A percentile compares a stretch with the other conserved stretches of the same genome.
These are phyloP conservation scores for Beauveria sp. DNA, from an alignment of 2,329 filamentous ascomycete species.

Conservation along the genomic window DNA sequence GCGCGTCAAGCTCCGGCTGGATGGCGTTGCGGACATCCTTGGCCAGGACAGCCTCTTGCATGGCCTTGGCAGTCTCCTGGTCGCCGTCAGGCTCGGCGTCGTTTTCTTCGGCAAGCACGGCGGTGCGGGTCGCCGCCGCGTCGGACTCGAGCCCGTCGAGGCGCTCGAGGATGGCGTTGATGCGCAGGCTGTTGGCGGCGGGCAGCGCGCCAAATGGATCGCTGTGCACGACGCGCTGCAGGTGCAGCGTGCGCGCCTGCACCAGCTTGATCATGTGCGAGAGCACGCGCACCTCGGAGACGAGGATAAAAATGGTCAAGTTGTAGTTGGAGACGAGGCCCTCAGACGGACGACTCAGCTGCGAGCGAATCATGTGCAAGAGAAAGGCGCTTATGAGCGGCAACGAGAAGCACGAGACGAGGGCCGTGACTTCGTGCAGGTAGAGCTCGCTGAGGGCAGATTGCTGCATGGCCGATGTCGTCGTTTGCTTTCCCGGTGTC, in stretches of 20 bases:
- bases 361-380: slow-evolving; percentile 70
- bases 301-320: slow-evolving; percentile 80
- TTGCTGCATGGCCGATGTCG: slow-evolving; percentile 20
- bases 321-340: slow-evolving; percentile 90
- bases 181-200: slow-evolving; percentile 29
- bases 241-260: slow-evolving; percentile 67
- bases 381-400: slow-evolving; percentile 76
- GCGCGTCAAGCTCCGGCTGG: slow-evolving; percentile 76
- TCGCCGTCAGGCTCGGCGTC: slow-evolving; percentile 15
- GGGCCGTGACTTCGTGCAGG: slow-evolving; percentile 64
- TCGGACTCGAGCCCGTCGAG: slow-evolving; percentile 60
- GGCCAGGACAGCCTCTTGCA: slow-evolving; percentile 36
- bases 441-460: slow-evolving; percentile 57
- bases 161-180: slow-evolving; percentile 54
- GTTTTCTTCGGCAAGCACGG: slow-evolving; percentile 20
- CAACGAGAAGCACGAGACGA: slow-evolving; percentile 70
- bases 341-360: slow-evolving; percentile 76
- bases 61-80: slow-evolving; percentile 25
- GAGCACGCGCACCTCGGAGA: slow-evolving; percentile 76
- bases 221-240: slow-evolving; percentile 64
- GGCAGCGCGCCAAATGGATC: slow-evolving; percentile 33
- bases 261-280: slow-evolving; percentile 77
- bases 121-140: slow-evolving; percentile 22
- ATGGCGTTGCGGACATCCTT: slow-evolving; percentile 57
- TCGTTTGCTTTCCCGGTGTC: slow-evolving; percentile 15